Evolutionary conservation across 2,329 filamentous ascomycete genomes (phyloP), one percentile per base, ranked within the genome.

Genomic region (Neophaeococcomyces mojaviensis): DNA sequence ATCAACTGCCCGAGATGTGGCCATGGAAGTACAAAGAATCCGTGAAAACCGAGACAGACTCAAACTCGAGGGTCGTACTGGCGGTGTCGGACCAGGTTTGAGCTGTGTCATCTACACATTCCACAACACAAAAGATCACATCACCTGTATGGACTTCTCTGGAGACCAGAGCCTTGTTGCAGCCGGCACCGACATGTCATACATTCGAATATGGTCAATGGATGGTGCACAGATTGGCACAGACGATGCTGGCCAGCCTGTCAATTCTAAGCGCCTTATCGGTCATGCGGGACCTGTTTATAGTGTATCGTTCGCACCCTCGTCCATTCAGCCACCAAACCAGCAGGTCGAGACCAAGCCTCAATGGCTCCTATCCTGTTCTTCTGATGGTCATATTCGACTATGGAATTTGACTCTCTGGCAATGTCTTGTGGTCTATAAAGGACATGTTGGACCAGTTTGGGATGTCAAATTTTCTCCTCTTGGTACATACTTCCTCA

Each of bases 101-200:
- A 94, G 88, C 58, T 83, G 94, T 19, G 92, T 87, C 71, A 97
- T 97, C 86, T 96, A 94, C 63, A 98, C 92, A 1, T 95, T 97
- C 61, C 92, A 98, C 71, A 98, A 98, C 65, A 94, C 87, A 0
- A 82, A 88, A 52, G 88, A 94, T 65, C 90, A 86, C 46, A 78
- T 95, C 49, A 88, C 87, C n/a, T 94, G 86, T 61, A 80, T 97
- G 62, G 90, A 97, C 59, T 96, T 98, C 61, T 96, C 90, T 1
- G 86, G 90, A 44, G 92, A 98, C 61, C 84, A 87, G 52, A 77
- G 82, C 54, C 77, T 97, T 22, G 86, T 92, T 31, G 92, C 92
- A 19, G 86, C 82, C 18, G 94, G 92, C 22, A 95, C 89, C 39
- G 82, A 84, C 45, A 89, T 97, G 61, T 97, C 90, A 0, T 97